Evolutionary conservation across 2,329 filamentous ascomycete species (phyloP), one percentile per base, ranked within the genome.

Genomic region (Fusarium mundagurra): DNA sequence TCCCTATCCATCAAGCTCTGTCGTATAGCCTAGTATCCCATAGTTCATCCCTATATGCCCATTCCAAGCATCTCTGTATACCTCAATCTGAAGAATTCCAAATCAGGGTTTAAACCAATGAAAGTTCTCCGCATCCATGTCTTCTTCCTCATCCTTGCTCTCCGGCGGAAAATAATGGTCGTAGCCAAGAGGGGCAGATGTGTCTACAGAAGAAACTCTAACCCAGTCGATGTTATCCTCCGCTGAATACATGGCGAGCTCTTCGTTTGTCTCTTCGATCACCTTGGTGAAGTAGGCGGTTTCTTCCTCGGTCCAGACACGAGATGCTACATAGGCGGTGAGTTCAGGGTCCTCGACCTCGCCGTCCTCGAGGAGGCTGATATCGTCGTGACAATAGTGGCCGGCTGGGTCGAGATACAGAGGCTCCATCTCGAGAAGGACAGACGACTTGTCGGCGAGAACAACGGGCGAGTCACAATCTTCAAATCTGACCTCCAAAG

Each of bases 221-320:
- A 45, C 43, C 54, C 53, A 67, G 31, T 70, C 67, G 10, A 55
- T 34, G 11, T 45, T 29, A 18, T 67, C 61, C 17, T 71, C 53
- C 1, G 27, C 4, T 14, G 36, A n/a, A 27, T 38, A 24, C 3
- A 71, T 67, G 8, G 54, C 31, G 9, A 71, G 38, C 2, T 71
- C 54, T 12, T 45, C 38, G n/a, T 10, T 31, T 1, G 54, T 41
- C 8, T 71, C 33, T 16, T 54, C n/a, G n/a, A 66, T 31, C 1
- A 66, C 20, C 1, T 67, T 14, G 22, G 20, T 36, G 12, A 61
- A 47, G 27, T 24, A 31, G 11, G 20, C 16, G 5, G n/a, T 8
- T 17, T 66, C 22, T 7, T 53, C 59, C 4, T 48, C 20, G 7
- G 34, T 16, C 24, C 24, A 51, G 31, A 36, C 20, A 8, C 18